A percentile compares a stretch with the other conserved stretches of the same genome.
Conservation (phyloP, 176 grass and related monocot genomes). For the Areca catechu region DNA sequence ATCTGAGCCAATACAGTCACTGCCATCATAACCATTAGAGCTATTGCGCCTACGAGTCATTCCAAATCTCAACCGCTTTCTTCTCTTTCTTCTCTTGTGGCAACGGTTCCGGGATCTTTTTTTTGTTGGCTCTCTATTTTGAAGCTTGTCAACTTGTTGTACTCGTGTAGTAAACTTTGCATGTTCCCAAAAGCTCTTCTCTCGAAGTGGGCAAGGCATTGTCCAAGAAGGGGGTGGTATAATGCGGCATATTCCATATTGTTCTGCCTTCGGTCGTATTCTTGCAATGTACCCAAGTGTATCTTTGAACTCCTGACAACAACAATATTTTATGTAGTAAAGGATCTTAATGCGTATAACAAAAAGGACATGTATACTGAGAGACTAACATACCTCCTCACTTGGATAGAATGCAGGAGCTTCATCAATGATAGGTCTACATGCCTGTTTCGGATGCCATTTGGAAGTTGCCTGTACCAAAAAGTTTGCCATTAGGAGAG, state of each 20-base stretch:
- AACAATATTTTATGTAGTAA: conserved; percentile 9
- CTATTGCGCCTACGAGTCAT: conserved; percentile 58
- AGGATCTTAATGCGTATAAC: conserved; percentile 8
- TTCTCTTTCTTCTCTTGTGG: conserved; percentile 65
- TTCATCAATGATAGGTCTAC: conserved; percentile 65
- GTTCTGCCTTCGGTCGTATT: conserved; percentile 58
- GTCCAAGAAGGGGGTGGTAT: conserved; percentile 75
- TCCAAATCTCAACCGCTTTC: conserved; percentile 80
- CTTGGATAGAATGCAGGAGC: conserved; percentile 79
- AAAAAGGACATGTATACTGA: conserved; percentile 3
- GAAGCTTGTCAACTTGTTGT: conserved; percentile 95
- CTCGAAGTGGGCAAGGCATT: conserved; percentile 58
- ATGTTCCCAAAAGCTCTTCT: conserved; percentile 58
- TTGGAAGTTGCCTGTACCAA: conserved; percentile 24
- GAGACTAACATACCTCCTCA: conserved; percentile 57
- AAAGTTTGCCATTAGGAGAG: not conserved
- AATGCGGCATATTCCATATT: conserved; percentile 87
- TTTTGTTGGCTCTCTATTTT: conserved; percentile 68
- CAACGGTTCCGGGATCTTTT: conserved; percentile 45
- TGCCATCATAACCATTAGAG: conserved; percentile 32
- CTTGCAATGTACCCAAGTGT: conserved; percentile 68
- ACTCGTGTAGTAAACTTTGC: conserved; percentile 75
- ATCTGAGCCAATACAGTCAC: conserved; percentile 29
- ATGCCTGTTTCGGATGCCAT: conserved; percentile 47
- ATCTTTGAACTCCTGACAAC: conserved; percentile 78